Evolutionary conservation across 805 yeast species (phyloP), one percentile per base, ranked within the genome.

Genomic region (Ogataea haglerorum): DNA sequence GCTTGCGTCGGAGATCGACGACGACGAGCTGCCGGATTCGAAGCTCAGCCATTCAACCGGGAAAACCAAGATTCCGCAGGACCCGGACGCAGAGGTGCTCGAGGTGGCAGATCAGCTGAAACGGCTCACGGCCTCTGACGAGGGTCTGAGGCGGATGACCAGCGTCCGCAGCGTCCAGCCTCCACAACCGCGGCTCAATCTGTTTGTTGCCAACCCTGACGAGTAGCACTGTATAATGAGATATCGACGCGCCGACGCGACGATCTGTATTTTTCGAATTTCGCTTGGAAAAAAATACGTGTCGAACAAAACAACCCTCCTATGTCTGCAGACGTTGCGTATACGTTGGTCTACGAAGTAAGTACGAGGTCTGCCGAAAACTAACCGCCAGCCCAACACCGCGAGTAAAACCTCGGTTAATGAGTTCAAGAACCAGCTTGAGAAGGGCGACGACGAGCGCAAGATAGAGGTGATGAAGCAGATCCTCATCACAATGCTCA

Each of bases 391-490:
- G 72, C 86, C 90, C 24, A 73, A 78, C 50, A 69, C 85, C 53
- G 75, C 82, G 44, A 65, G 69, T 42, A 79, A 76, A 63, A 72
- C 79, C 53, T 71, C 87, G 10, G 76, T 76, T 39, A 72, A 78
- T 54, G 96, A 89, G 67, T 82, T 85, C 67, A 82, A 79, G 58
- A 73, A 76, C 38, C 71, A 81, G 51, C 73, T 93, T 52, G 98
- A 93, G 68, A 87, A 85, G 63, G 93, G 95, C 40, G 78, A 78
- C 48, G 99, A 91, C 62, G 95, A 83, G 25, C 80, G 78, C 52
- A 90, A 91, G 67, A 78, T 91, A 51, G 85, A 79, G 38, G 82
- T 96, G 46, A 93, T 93, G 99, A 85, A 85, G 58, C 77, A 78
- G 55, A 85, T 93, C 51, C 74, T 93, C 51, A 78, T 85, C 44